phyloP scores from a whole-genome alignment of 164 flowering plant species.

The Amborella trichopoda region DNA sequence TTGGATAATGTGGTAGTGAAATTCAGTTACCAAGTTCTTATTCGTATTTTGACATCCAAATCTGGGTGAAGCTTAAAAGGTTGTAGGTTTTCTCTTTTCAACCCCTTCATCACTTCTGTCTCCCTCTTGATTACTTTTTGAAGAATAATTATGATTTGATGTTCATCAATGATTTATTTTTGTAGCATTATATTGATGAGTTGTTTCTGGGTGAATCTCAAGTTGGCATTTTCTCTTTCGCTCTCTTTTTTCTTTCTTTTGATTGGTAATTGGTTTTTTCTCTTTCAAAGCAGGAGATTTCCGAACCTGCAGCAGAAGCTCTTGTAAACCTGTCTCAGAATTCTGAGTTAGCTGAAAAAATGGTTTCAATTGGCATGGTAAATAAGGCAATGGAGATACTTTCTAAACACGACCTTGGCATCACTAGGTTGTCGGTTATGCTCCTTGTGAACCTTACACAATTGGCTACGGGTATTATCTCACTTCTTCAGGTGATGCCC shows the following conservation, averaged over 20 bases:
- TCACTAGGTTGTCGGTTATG: conserved; percentile 59
- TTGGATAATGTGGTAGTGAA: no score
- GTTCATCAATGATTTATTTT: no score
- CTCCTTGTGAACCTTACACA: conserved; percentile 84
- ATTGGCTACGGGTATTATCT: conserved; percentile 57
- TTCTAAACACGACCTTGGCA: conserved; percentile 40
- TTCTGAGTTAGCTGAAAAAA: conserved; percentile 47
- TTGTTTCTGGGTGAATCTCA: no score
- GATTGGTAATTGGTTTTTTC: not conserved
- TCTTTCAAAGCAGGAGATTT: conserved; percentile 45
- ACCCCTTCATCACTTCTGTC: no score
- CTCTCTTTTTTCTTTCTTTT: not conserved
- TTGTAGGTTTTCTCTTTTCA: no score
- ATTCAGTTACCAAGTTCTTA: no score
- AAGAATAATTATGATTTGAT: no score
- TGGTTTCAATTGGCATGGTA: conserved; percentile 60
- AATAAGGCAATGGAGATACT: conserved; percentile 54
- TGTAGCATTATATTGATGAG: no score
- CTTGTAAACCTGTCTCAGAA: conserved; percentile 81
- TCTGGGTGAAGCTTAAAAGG: no score
- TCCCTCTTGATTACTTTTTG: no score
- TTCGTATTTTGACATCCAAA: no score
- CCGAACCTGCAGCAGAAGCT: conserved; percentile 86
- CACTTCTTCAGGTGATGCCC: conserved; percentile 73
- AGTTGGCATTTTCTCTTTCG: no score